phyloP scores from a whole-genome alignment of 441 rosid species.

The Jatropha podagrica region DNA sequence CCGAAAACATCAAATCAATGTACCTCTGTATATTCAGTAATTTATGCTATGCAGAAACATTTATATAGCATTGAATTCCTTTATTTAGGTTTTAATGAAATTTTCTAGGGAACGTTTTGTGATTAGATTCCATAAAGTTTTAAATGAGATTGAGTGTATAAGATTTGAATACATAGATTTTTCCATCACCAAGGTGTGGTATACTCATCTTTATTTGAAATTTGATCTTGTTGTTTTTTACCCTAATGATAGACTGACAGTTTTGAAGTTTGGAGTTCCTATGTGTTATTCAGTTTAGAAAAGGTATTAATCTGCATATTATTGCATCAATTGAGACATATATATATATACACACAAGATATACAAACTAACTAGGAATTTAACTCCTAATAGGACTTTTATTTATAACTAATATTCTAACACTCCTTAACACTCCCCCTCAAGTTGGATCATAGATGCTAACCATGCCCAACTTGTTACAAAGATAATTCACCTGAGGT shows the following conservation, averaged over 20 bases:
- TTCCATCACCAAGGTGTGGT: background rate
- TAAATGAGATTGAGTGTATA: background rate
- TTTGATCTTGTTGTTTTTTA: background rate
- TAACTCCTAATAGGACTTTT: no score
- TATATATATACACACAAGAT: no score
- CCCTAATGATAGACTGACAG: background rate
- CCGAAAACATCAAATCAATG: background rate
- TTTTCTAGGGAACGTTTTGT: background rate
- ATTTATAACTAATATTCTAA: no score
- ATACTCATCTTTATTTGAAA: background rate
- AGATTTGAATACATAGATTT: background rate
- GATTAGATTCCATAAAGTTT: background rate
- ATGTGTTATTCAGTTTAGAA: no score
- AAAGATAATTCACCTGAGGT: no score
- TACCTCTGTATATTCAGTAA: background rate
- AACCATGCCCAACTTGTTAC: no score
- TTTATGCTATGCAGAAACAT: background rate
- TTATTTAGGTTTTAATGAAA: background rate
- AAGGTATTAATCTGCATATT: no score
- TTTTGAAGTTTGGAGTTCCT: background rate
- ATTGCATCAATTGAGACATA: no score
- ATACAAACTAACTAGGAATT: no score
- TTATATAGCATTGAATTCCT: background rate
- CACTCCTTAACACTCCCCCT: no score
- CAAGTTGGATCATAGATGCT: no score